Conservation (phyloP, 306 rosid genomes). For the Quercus agrifolia region DNA sequence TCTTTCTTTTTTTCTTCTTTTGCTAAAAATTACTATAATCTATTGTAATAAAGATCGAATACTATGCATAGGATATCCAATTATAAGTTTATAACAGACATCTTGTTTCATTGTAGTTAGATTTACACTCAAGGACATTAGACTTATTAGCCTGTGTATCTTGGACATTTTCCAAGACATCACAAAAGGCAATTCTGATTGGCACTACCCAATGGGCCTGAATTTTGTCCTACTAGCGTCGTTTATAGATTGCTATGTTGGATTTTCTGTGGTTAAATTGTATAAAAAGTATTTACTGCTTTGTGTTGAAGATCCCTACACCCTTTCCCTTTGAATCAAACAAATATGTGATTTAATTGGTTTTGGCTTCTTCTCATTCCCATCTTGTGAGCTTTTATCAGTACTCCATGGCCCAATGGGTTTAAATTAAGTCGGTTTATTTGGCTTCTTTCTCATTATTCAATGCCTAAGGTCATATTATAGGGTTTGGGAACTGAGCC, state of each 20-base stretch:
- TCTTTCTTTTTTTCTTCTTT: neutral
- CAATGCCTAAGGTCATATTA: neutral
- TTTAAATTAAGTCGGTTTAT: neutral
- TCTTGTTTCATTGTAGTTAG: too few relatives aligned
- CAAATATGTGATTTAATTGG: slow-evolving; percentile 14
- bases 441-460: neutral
- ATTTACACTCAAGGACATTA: too few relatives aligned
- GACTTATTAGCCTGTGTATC: too few relatives aligned
- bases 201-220: neutral
- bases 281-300: slow-evolving; percentile 7
- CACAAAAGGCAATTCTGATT: slow-evolving; percentile 27
- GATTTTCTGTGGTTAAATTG: slow-evolving; percentile 2
- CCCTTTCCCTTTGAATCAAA: slow-evolving; percentile 29
- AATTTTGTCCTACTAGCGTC: neutral
- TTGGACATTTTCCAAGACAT: too few relatives aligned
- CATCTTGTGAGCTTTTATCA: slow-evolving; percentile 44
- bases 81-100: too few relatives aligned
- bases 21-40: too few relatives aligned
- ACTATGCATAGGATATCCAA: too few relatives aligned
- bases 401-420: slow-evolving; percentile 12
- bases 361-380: slow-evolving; percentile 38
- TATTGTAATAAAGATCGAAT: too few relatives aligned
- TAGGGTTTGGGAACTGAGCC: neutral
- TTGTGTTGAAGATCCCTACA: slow-evolving; percentile 4
- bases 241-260: neutral